Base-by-base conservation (phyloP, 139 green algal genomes). In the Chlorella vulgaris region DNA sequence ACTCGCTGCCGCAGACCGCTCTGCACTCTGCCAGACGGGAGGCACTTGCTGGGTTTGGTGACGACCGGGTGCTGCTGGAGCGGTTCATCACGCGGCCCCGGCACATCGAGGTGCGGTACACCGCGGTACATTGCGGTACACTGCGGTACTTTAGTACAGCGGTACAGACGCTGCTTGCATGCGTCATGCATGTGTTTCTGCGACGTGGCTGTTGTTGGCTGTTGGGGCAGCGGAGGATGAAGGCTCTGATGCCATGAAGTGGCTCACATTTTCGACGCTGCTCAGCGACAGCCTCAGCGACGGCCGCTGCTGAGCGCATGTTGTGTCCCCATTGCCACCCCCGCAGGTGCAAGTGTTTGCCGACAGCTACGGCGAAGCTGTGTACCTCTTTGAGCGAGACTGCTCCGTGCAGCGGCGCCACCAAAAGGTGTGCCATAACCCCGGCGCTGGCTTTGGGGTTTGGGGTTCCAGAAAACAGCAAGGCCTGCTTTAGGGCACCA, bases 11-110 rank as follows among this genome's bases (percentile, higher is more conserved):
- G 68, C 81, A 88, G 85, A 77, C 88, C n/a, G 88, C 88, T 2
- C 66, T 90, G 42, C 69, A 76, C 22, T 94, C 91, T 26, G 94
- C 94, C 5, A 86, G 86, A 65, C 80, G 92, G 4, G 94, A 98
- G 86, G 91, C 93, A 0, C 26, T 63, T 6, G 84, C 92, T 0
- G 86, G 91, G 0, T 96, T 98, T 84, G 87, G 86, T 29, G 93
- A 98, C 67, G 90, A 95, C 38, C 87, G 93, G 1, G 77, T 98
- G 67, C 87, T 98, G 77, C 86, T 98, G 81, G 94, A 98, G 89
- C 86, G 89, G 2, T 96, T 93, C 86, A 91, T 98, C 39, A 35
- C 36, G 35, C 55, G 81, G 22, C 93, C 94, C 0, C 76, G 93
- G 0, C 94, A 98, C 81, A 89, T 98, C 38, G 94, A 98, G 75